Conservation (phyloP, 805 yeast genomes). For the Candida insectorum region DNA sequence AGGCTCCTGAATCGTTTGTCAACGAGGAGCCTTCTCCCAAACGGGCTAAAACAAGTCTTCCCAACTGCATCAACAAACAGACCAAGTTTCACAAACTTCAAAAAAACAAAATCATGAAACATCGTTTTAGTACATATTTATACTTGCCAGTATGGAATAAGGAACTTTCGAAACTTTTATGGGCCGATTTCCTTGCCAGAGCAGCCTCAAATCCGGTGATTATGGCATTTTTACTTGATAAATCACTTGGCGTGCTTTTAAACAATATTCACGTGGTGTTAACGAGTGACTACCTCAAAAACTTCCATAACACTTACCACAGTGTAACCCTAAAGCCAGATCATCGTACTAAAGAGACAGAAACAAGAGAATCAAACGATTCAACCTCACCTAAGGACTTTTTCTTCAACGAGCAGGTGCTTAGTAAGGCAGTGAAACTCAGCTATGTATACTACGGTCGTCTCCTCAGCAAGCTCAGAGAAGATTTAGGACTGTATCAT, state of each 20-base stretch:
- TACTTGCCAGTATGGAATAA: constrained; percentile 9
- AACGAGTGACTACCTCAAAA: constrained; percentile 13
- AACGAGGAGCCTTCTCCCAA: too few relatives aligned
- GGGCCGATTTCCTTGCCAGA: constrained; percentile 29
- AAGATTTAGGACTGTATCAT: constrained; percentile 25
- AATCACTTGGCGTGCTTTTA: constrained; percentile 26
- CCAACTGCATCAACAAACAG: constrained; percentile 16
- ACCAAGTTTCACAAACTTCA: constrained; percentile 12
- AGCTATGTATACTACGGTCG: constrained; percentile 33
- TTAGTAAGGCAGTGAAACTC: constrained; percentile 26
- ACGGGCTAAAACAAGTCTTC: constrained; percentile 15
- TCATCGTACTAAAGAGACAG: too few relatives aligned
- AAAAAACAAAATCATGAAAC: background rate
- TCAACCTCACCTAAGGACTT: constrained; percentile 8
- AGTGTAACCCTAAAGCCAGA: constrained; percentile 1
- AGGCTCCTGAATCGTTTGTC: too few relatives aligned
- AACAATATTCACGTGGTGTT: constrained; percentile 11
- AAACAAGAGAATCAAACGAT: background rate
- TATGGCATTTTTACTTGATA: constrained; percentile 35
- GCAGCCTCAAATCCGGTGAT: constrained; percentile 10
- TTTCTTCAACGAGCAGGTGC: constrained; percentile 25
- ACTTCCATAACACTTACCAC: constrained; percentile 14
- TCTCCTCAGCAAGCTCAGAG: constrained; percentile 31
- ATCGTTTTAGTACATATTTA: constrained; percentile 3
- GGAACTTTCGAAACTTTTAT: constrained; percentile 14